These are phyloP conservation scores for Phlebiopsis flavidoalba DNA, from an alignment of 768 basidiomycete genomes.

Conservation along the genomic window DNA sequence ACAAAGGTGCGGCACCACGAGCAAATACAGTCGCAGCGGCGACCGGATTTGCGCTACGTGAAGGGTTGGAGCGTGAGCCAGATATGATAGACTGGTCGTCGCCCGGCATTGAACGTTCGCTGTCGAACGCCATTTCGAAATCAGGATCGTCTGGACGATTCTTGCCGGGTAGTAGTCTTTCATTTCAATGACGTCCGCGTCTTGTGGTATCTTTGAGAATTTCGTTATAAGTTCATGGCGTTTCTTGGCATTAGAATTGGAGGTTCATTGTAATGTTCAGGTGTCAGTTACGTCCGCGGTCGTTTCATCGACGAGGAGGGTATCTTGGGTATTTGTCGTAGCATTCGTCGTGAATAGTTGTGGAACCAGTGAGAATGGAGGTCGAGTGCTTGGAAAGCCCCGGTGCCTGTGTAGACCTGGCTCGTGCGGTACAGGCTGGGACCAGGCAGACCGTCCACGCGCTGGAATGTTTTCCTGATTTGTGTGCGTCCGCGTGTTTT, in stretches of 20 bases:
- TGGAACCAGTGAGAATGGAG: background rate
- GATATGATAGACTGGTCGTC: background rate
- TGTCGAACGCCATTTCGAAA: background rate
- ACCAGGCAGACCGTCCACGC: background rate
- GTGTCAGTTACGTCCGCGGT: constrained; percentile 15
- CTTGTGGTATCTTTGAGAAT: background rate
- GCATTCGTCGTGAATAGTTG: background rate
- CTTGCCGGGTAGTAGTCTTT: background rate
- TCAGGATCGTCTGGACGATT: background rate
- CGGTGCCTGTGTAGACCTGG: constrained; percentile 1
- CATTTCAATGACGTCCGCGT: constrained; percentile 3
- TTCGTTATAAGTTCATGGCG: background rate
- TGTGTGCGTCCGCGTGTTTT: background rate
- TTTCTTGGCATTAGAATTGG: background rate
- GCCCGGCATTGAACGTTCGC: background rate
- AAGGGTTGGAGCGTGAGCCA: background rate
- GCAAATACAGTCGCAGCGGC: constrained; percentile 55
- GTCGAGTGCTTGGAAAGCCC: constrained; percentile 12
- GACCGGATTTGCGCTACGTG: constrained; percentile 37
- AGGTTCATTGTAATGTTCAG: background rate
- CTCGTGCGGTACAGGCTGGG: background rate
- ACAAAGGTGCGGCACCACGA: constrained; percentile 51
- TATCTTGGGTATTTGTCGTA: background rate
- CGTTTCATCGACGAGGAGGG: background rate
- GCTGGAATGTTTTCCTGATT: background rate